Evolutionary conservation across 345 rosid genomes (phyloP).

Genomic region (Salix purpurea): DNA sequence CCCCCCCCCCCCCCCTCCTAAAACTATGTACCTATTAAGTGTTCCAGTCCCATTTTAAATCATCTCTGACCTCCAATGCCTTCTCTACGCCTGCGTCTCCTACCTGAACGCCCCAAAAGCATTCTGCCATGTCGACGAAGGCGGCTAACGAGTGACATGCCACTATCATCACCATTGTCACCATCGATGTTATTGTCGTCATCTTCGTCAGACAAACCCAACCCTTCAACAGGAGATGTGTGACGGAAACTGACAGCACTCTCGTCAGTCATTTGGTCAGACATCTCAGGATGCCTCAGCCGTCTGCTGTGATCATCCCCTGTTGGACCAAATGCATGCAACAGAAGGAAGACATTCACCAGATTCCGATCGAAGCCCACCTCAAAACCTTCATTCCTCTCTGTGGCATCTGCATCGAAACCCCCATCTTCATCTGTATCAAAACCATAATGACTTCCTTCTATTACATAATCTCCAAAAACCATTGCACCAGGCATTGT

Average conservation of each 20-base stretch:
- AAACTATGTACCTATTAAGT: slow-evolving; percentile 12
- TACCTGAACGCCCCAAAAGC: slow-evolving; percentile 61
- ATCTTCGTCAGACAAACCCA: slow-evolving; percentile 42
- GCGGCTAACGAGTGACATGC: slow-evolving; percentile 53
- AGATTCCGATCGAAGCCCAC: slow-evolving; percentile 55
- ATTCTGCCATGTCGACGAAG: slow-evolving; percentile 61
- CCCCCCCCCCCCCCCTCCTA: slow-evolving; percentile 11
- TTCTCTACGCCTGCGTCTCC: slow-evolving; percentile 75
- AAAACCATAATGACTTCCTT: slow-evolving; percentile 49
- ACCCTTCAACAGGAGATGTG: slow-evolving; percentile 27
- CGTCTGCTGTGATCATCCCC: slow-evolving; percentile 46
- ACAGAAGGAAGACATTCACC: slow-evolving; percentile 58
- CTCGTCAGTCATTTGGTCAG: slow-evolving; percentile 27
- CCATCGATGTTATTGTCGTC: slow-evolving; percentile 21
- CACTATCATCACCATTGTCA: slow-evolving; percentile 27
- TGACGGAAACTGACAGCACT: slow-evolving; percentile 24
- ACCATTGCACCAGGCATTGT: slow-evolving; percentile 88
- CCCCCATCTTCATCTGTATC: slow-evolving; percentile 43
- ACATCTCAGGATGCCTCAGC: slow-evolving; percentile 37
- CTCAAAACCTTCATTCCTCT: slow-evolving; percentile 38
- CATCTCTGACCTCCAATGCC: slow-evolving; percentile 24
- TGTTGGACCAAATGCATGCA: slow-evolving; percentile 73
- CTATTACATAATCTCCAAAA: slow-evolving; percentile 77
- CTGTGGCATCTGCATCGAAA: slow-evolving; percentile 29
- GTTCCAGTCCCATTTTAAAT: not conserved